phyloP scores from a whole-genome alignment of 148 eudicot genomes.

The Rhododendron griersonianum region DNA sequence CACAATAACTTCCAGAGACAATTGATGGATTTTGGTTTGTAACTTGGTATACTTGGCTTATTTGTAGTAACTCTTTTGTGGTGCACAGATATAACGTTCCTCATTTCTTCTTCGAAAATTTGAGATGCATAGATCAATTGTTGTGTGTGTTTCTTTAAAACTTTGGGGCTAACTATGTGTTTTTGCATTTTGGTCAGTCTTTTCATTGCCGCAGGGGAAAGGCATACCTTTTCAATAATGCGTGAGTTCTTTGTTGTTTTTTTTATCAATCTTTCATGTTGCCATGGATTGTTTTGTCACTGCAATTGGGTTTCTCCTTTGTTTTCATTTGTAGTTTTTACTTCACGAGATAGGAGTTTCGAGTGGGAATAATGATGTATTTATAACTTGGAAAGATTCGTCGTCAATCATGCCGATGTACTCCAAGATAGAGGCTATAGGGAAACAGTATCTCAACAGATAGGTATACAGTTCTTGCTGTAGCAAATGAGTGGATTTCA shows the following conservation, averaged over 20 bases:
- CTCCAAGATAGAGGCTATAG: not conserved
- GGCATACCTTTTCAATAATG: constrained; percentile 73
- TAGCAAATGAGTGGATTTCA: not conserved
- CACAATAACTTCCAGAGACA: not conserved
- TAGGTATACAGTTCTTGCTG: not conserved
- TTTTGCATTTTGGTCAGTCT: constrained; percentile 36
- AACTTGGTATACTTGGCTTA: not conserved
- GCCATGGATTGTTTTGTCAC: not conserved
- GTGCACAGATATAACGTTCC: not conserved
- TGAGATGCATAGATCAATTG: not conserved
- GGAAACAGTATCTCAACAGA: not conserved
- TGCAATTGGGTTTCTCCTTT: not conserved
- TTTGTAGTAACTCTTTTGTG: not conserved
- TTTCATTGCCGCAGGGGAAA: constrained; percentile 80
- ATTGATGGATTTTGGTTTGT: not conserved
- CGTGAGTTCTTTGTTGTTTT: constrained; percentile 47
- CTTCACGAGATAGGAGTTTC: not conserved
- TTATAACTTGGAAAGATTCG: not conserved
- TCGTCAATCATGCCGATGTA: not conserved
- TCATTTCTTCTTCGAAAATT: not conserved
- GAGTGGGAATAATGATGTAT: not conserved
- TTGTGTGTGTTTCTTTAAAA: not conserved
- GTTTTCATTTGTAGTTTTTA: not conserved
- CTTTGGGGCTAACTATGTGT: not conserved
- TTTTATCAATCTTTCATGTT: not conserved